Conservation (phyloP, 179 eudicot species). For the Vitellaria paradoxa region DNA sequence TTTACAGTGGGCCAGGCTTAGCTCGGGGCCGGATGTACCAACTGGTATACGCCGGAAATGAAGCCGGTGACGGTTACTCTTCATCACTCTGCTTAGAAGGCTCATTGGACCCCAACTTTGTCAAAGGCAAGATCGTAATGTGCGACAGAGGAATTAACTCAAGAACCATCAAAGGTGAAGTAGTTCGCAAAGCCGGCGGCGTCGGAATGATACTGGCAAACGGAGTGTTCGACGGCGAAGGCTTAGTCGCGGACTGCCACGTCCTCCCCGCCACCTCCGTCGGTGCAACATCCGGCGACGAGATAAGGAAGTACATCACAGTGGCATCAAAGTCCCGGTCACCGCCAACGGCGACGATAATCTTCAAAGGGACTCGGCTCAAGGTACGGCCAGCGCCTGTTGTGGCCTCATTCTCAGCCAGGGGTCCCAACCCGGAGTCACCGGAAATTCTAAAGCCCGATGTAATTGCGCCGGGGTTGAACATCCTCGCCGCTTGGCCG, state of each 20-base stretch:
- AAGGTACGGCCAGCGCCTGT: conserved; percentile 77
- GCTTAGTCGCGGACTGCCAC: conserved; percentile 89
- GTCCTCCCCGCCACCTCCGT: conserved; percentile 79
- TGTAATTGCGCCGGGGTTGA: conserved; percentile 86
- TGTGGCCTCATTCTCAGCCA: conserved; percentile 85
- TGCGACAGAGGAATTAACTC: conserved; percentile 95
- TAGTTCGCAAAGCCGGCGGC: conserved; percentile 77
- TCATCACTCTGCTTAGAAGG: conserved; percentile 86
- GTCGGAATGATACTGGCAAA: conserved; percentile 86
- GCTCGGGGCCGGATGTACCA: conserved; percentile 50
- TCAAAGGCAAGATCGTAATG: conserved; percentile 71
- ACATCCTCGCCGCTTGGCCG: conserved; percentile 88
- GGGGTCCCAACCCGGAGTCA: conserved; percentile 84
- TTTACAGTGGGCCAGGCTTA: conserved; percentile 71
- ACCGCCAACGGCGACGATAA: conserved; percentile 55
- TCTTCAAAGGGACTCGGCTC: conserved; percentile 67
- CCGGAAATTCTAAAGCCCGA: conserved; percentile 90
- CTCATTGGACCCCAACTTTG: conserved; percentile 54
- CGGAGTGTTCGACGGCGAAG: conserved; percentile 92
- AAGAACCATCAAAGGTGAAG: conserved; percentile 75
- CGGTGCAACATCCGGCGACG: conserved; percentile 63
- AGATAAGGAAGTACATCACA: conserved; percentile 61
- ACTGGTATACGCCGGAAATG: conserved; percentile 67
- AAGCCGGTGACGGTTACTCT: conserved; percentile 73
- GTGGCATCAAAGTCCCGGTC: conserved; percentile 25